Evolutionary conservation across 495 filamentous ascomycete genomes (phyloP).

Genomic region (Penicillium diatomitis): DNA sequence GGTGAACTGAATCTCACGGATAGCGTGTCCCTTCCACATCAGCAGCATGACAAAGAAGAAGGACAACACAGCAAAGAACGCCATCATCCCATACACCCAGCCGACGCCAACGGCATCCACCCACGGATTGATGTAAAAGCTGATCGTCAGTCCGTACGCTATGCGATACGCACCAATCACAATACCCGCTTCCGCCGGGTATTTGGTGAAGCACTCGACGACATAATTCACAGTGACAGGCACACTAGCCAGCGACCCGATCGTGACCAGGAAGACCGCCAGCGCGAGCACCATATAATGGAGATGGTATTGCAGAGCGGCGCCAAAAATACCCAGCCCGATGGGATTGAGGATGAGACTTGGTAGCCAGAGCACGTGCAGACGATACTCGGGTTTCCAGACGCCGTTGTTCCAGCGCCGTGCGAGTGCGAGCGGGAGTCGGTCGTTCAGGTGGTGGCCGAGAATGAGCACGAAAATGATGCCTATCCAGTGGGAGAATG

Average conservation of each 20-base stretch:
- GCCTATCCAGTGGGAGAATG: slow-evolving; percentile 41
- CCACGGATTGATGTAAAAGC: slow-evolving; percentile 42
- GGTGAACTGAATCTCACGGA: slow-evolving; percentile 16
- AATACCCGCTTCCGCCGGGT: slow-evolving; percentile 34
- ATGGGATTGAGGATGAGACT: slow-evolving; percentile 37
- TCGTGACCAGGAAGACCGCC: slow-evolving; percentile 34
- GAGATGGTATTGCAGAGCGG: slow-evolving; percentile 36
- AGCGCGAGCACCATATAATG: slow-evolving; percentile 41
- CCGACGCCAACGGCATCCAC: slow-evolving; percentile 33
- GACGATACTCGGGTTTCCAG: slow-evolving; percentile 45
- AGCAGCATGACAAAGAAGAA: slow-evolving; percentile 27
- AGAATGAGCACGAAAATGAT: slow-evolving; percentile 32
- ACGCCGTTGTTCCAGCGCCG: slow-evolving; percentile 23
- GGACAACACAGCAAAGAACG: slow-evolving; percentile 34
- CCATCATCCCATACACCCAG: slow-evolving; percentile 46
- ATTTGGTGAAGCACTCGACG: slow-evolving; percentile 34
- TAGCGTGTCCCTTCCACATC: slow-evolving; percentile 25
- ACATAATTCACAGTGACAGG: slow-evolving; percentile 42
- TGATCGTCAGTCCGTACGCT: slow-evolving; percentile 33
- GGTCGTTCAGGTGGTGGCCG: slow-evolving; percentile 37
- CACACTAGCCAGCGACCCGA: slow-evolving; percentile 29
- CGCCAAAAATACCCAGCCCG: slow-evolving; percentile 40
- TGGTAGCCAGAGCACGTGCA: slow-evolving; percentile 38
- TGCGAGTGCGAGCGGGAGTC: slow-evolving; percentile 32
- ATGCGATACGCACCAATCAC: slow-evolving; percentile 35